Evolutionary conservation across 2,329 filamentous ascomycete species (phyloP), one percentile per base, ranked within the genome.

Genomic region (Fusarium papillatum): DNA sequence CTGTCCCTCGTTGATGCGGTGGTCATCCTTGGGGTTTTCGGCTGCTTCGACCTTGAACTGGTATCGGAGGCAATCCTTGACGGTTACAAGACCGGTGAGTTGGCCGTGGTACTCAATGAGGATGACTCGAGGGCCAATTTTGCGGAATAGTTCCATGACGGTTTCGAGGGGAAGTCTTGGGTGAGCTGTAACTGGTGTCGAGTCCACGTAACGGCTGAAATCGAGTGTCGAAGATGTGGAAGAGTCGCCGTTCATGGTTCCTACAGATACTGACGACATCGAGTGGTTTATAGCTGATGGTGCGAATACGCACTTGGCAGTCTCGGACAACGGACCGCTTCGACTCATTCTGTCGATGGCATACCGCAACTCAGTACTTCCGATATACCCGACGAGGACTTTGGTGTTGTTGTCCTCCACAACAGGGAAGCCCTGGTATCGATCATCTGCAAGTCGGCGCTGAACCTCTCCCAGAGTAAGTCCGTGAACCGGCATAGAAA

Each of bases 71-170:
- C 97, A 98, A 83, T 99, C 97, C 83, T 99, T 99, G 73, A 98
- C 94, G 0, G 97, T 99, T 1, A 99, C 95, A 0, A 99, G 88
- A 0, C 97, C 97, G 0, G 90, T 91, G 3, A 99, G 89, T 62
- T 91, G 91, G 17, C 97, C 97, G 70, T 95, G 94, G 81, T 98
- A 94, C 83, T 99, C 97, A 46, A 98, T 93, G 5, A 99, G 89
- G 62, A 99, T 96, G 8, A 98, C 95, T 2, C 97, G 91, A 0
- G 96, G 97, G 0, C 97, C 97, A 82, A 99, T 97, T 86, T 98
- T 99, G 83, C 96, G 96, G 88, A 99, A 99, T 14, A 99, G 89
- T 81, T 99, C 97, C 95, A 99, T 98, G 38, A 98, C 96, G 0
- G 97, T 99, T 85, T 99, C 97, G 0, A 99, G 91, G 0, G 96